Conservation (phyloP, 2,329 filamentous ascomycete genomes). For the Allantophomopsis cytisporea region DNA sequence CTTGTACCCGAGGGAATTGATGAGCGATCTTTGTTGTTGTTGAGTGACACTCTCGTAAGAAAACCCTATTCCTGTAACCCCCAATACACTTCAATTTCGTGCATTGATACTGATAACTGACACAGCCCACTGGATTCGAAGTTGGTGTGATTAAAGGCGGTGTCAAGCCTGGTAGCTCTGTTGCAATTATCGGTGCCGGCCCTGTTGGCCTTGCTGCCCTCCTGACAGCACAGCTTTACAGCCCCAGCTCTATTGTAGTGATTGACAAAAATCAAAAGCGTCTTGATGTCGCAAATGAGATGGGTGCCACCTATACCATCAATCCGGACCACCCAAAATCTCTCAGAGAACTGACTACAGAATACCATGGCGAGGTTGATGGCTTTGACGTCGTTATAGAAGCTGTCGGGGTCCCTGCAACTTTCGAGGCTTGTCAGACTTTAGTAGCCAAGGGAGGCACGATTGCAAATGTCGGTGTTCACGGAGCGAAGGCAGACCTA, state of each 20-base stretch:
- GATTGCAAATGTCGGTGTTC: slow-evolving; percentile 44
- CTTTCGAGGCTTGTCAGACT: slow-evolving; percentile 37
- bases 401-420: slow-evolving; percentile 37
- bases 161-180: slow-evolving; percentile 34
- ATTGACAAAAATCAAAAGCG: slow-evolving; percentile 35
- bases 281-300: slow-evolving; percentile 27
- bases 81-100: no score
- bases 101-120: no score
- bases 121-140: slow-evolving; percentile 42
- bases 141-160: slow-evolving; percentile 36
- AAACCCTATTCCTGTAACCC: no score
- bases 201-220: slow-evolving; percentile 40
- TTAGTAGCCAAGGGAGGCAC: slow-evolving; percentile 36
- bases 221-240: slow-evolving; percentile 39
- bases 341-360: slow-evolving; percentile 28
- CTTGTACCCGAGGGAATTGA: slow-evolving; percentile 65
- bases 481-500: slow-evolving; percentile 36
- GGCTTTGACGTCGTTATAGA: slow-evolving; percentile 45
- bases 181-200: slow-evolving; percentile 40
- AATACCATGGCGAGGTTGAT: no score
- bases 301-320: slow-evolving; percentile 33
- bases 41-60: slow-evolving; percentile 42
- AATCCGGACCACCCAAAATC: slow-evolving; percentile 23
- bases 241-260: slow-evolving; percentile 33
- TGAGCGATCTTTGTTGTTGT: slow-evolving; percentile 57